Conservation (phyloP, 805 yeast genomes). For the Cyberlindnera maclurae region DNA sequence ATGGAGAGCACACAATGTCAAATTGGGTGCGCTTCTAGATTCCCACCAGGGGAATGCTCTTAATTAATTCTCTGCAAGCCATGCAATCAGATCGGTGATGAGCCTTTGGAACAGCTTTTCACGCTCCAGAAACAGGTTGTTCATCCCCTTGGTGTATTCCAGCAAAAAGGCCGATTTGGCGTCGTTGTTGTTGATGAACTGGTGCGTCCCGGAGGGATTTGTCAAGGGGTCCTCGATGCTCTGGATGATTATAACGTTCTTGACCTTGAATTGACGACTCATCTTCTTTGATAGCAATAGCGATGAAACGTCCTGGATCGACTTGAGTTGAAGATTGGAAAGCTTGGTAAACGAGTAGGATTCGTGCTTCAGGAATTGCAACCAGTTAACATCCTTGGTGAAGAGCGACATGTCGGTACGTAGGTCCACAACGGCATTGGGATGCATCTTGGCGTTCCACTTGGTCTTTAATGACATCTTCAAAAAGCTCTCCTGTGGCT, state of each 20-base stretch:
- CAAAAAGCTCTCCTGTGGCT: slow-evolving; percentile 4
- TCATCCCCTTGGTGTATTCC: slow-evolving; percentile 16
- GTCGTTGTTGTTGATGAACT: slow-evolving; percentile 10
- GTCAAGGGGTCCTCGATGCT: slow-evolving; percentile 13
- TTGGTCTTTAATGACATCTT: slow-evolving; percentile 4
- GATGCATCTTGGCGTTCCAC: slow-evolving; percentile 8
- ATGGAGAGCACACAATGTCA: not conserved
- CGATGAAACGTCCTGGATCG: slow-evolving; percentile 3
- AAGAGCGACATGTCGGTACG: slow-evolving; percentile 3
- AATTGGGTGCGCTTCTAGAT: not conserved
- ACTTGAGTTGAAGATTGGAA: slow-evolving; percentile 4
- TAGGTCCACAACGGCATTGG: slow-evolving; percentile 3
- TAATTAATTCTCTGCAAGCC: slow-evolving; percentile 15
- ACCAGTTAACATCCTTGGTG: slow-evolving; percentile 11
- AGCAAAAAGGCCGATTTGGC: slow-evolving; percentile 9
- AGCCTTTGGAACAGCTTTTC: slow-evolving; percentile 12
- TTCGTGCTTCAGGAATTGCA: slow-evolving; percentile 5
- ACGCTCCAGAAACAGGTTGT: slow-evolving; percentile 16
- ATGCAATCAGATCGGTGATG: slow-evolving; percentile 11
- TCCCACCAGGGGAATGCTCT: slow-evolving; percentile 2
- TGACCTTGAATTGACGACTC: slow-evolving; percentile 6
- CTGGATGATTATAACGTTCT: slow-evolving; percentile 11
- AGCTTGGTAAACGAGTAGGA: slow-evolving; percentile 3
- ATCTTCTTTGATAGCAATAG: slow-evolving; percentile 3
- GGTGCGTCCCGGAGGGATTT: not conserved